phyloP scores from a whole-genome alignment of 208 protist species.

The Naegleria gruberi region DNA sequence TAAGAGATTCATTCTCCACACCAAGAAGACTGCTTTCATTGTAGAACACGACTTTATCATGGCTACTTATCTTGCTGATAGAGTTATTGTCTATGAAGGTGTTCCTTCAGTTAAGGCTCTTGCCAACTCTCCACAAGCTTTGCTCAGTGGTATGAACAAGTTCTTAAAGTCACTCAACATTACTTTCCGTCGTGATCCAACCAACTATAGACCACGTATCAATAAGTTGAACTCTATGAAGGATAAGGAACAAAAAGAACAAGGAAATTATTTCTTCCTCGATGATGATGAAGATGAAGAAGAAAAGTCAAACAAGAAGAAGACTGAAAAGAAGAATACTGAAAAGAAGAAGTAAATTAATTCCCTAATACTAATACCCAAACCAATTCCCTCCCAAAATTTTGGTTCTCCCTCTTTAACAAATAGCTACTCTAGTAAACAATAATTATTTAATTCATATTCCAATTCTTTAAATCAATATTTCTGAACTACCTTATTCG shows the following conservation, averaged over 20 bases:
- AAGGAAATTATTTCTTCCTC: conserved; percentile 98
- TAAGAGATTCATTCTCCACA: conserved; percentile 97
- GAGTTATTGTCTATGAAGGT: conserved; percentile 98
- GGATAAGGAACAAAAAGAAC: conserved; percentile 94
- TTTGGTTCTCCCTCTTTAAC: too few relatives aligned
- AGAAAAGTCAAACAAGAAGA: background rate
- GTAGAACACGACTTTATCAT: conserved; percentile 99
- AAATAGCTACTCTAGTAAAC: too few relatives aligned
- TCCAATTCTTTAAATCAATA: too few relatives aligned
- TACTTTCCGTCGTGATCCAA: conserved; percentile 97
- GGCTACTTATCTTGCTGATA: conserved; percentile 98
- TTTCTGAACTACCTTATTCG: too few relatives aligned
- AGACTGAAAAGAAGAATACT: background rate
- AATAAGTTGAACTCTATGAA: conserved; percentile 97
- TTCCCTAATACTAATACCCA: background rate
- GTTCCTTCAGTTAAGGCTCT: conserved; percentile 82
- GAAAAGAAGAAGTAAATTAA: background rate
- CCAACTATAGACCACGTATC: conserved; percentile 97
- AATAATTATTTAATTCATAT: too few relatives aligned
- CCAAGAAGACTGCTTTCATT: conserved; percentile 98
- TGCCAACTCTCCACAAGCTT: conserved; percentile 70
- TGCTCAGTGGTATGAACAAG: conserved; percentile 89
- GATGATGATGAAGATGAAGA: background rate
- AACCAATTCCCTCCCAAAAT: background rate
- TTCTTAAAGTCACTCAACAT: conserved; percentile 94